Base-by-base conservation (phyloP, 257 asterid species). In the Striga asiatica region DNA sequence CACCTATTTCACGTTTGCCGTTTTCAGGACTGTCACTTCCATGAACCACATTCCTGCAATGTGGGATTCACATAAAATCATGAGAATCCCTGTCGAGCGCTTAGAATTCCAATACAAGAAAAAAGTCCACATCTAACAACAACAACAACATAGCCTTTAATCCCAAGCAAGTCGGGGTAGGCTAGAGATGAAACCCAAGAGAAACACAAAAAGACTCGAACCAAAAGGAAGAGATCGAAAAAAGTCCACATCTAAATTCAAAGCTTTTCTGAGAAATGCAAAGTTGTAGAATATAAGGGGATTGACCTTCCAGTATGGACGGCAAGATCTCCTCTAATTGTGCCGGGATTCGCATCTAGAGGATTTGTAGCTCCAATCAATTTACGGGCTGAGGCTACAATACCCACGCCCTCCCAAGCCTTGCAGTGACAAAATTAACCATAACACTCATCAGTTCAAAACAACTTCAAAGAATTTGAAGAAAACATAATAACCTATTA, bases 381-480 rank as follows among this genome's bases (percentile, higher is more conserved):
- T 76, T 89, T 86, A 12, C 98, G 94, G 2, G 98, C 94, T 22
- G 98, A 89, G 38, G 94, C 93, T 62, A 89, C 96, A 22, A 80
- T 93, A 56, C 94, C 98, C 37, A 83, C 74, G 31, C 96, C 96
- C 71, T 89, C 96, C 98, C 98, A 89, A 2, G 89, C 94, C 98
- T 89, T 53, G 31, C 32, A 51, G 42, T 59, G 8, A 5, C 28
- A 27, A 58, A 38, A 50, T 25, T 17, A 10, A 37, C 2, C 16
- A 70, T 0, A 31, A 34, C 22, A 37, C 18, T 29, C 55, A 61
- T 34, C 48, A 29, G 1, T 48, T 17, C 55, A 39, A 61, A 69
- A 25, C n/a, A 68, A 20, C 8, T 37, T 14, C 20, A 11, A 49
- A 28, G 13, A 55, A 14, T n/a, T n/a, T n/a, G n/a, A n/a, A n/a